Percentiles rank a stretch among this genome's conserved stretches.
Evolutionary conservation across 106 monocot genomes (phyloP).

Genomic region (Gastrodia elata): DNA sequence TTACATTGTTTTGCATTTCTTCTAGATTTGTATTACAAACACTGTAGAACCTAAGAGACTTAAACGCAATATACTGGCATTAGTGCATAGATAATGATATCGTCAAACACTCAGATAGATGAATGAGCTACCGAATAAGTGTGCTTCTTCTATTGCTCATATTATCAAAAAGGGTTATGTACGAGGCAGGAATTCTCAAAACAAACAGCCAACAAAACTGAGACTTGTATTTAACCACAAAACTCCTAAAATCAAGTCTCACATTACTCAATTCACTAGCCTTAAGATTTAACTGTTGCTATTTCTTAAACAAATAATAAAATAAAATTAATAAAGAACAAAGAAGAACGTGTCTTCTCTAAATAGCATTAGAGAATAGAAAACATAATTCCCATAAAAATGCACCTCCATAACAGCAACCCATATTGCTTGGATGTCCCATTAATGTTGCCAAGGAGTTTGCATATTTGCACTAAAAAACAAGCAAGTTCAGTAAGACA

Average conservation of each 20-base stretch:
- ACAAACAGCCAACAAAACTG: not conserved
- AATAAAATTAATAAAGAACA: not conserved
- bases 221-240: too few relatives aligned
- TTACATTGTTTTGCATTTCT: too few relatives aligned
- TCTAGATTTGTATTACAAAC: too few relatives aligned
- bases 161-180: too few relatives aligned
- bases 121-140: too few relatives aligned
- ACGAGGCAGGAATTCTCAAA: too few relatives aligned
- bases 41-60: too few relatives aligned
- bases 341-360: not conserved
- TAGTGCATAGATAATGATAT: too few relatives aligned
- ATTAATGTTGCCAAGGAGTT: not conserved
- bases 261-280: not conserved
- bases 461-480: not conserved
- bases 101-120: too few relatives aligned
- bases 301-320: not conserved
- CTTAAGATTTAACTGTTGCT: not conserved
- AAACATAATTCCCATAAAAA: not conserved
- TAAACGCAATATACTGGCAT: too few relatives aligned
- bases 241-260: slow-evolving; percentile 2
- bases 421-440: not conserved
- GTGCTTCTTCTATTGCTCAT: too few relatives aligned
- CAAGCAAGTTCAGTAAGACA: not conserved
- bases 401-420: not conserved
- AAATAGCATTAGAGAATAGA: not conserved